phyloP scores from a whole-genome alignment of 2,329 filamentous ascomycete genomes.

The Trichothecium sympodiale region DNA sequence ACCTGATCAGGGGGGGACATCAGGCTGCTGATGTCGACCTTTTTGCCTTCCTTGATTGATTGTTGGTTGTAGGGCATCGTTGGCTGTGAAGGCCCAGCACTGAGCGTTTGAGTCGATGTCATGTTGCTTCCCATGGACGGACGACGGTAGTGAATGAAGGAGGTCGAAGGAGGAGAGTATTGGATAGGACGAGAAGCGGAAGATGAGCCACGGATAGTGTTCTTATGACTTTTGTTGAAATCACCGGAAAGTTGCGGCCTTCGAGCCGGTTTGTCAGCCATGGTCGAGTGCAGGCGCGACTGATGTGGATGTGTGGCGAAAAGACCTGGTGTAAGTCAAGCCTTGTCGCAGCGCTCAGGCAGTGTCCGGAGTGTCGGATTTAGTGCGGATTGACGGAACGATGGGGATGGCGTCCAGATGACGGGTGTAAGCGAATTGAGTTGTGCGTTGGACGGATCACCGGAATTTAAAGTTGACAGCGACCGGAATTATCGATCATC shows the following conservation, averaged over 20 bases:
- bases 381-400: neutral
- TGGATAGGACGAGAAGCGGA: constrained; percentile 5
- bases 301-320: constrained; percentile 9
- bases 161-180: constrained; percentile 4
- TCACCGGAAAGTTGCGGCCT: constrained; percentile 17
- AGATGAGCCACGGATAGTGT: constrained; percentile 10
- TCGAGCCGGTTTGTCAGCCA: constrained; percentile 24
- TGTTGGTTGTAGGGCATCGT: constrained; percentile 1
- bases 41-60: constrained; percentile 20
- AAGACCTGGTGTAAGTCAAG: constrained; percentile 2
- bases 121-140: constrained; percentile 4
- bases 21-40: constrained; percentile 40
- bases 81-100: neutral
- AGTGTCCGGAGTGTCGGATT: constrained; percentile 4
- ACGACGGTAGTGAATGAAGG: constrained; percentile 8
- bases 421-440: neutral
- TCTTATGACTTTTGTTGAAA: constrained; percentile 15
- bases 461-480: no score
- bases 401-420: neutral
- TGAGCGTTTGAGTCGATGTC: constrained; percentile 2
- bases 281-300: constrained; percentile 11
- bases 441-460: neutral
- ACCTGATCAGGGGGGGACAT: constrained; percentile 52
- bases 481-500: no score
- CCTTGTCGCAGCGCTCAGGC: constrained; percentile 1